These are phyloP conservation scores for Nymphaea colorata DNA, from an alignment of 164 flowering plant genomes.

Conservation along the genomic window DNA sequence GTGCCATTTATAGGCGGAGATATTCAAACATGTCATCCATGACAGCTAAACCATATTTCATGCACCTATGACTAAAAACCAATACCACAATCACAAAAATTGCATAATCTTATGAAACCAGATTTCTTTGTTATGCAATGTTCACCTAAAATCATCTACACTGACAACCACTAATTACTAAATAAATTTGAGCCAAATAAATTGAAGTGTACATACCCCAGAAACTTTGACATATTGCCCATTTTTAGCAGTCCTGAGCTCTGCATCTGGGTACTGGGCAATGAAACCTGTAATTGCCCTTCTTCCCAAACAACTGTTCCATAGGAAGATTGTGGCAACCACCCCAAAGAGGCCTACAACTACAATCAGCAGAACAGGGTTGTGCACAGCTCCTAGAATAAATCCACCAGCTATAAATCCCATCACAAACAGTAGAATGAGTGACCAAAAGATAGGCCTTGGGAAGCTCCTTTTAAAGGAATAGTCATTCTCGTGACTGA, in stretches of 20 bases:
- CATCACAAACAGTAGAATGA: conserved; percentile 43
- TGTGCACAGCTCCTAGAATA: conserved; percentile 72
- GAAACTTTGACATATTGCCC: conserved; percentile 92
- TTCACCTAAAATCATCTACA: too few species aligned
- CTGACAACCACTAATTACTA: too few species aligned
- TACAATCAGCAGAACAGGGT: conserved; percentile 45
- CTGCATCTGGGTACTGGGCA: conserved; percentile 63
- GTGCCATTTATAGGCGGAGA: too few species aligned
- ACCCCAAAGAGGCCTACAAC: conserved; percentile 39
- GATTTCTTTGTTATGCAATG: too few species aligned
- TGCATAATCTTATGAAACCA: too few species aligned
- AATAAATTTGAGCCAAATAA: too few species aligned
- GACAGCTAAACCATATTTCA: too few species aligned
- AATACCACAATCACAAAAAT: too few species aligned
- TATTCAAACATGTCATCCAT: too few species aligned
- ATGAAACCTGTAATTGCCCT: conserved; percentile 51
- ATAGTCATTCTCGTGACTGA: neutral
- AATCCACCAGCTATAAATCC: conserved; percentile 65
- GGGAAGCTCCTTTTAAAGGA: conserved; percentile 15
- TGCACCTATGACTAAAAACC: too few species aligned
- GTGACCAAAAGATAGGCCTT: conserved; percentile 59
- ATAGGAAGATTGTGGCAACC: conserved; percentile 20
- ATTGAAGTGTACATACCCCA: conserved; percentile 38
- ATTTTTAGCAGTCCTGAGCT: conserved; percentile 80
- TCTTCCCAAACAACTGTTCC: conserved; percentile 57